Evolutionary conservation across 441 rosid species (phyloP).

Genomic region (Erodium trifolium): DNA sequence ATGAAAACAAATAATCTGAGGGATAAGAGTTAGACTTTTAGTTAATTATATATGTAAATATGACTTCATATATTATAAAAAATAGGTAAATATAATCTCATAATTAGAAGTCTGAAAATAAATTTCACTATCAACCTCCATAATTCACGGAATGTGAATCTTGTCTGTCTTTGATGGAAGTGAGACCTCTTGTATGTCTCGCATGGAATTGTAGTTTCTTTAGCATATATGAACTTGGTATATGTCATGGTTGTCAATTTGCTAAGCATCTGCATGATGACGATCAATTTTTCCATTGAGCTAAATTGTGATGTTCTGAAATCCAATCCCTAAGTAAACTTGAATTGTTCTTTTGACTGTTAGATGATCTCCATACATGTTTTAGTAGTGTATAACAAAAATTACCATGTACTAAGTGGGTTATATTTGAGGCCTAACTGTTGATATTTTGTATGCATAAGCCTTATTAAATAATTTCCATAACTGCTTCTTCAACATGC

Average conservation of each 20-base stretch:
- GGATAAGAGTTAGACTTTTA: not conserved
- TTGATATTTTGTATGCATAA: not conserved
- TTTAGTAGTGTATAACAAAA: not conserved
- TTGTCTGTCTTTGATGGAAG: not conserved
- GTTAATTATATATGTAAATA: not conserved
- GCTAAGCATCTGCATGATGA: not conserved
- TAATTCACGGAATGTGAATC: not conserved
- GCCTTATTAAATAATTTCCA: not conserved
- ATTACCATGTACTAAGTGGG: not conserved
- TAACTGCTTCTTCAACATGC: slow-evolving; percentile 29
- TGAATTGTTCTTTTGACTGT: not conserved
- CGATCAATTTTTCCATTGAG: not conserved
- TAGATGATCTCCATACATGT: not conserved
- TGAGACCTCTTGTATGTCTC: not conserved
- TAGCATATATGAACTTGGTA: not conserved
- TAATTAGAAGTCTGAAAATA: not conserved
- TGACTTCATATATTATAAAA: not conserved
- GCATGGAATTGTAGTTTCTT: not conserved
- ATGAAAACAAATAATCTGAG: not conserved
- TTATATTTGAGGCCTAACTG: not conserved
- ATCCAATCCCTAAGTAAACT: not conserved
- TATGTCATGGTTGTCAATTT: slow-evolving; percentile 4
- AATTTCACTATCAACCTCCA: not conserved
- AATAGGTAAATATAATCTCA: not conserved
- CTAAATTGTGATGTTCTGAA: slow-evolving; percentile 3